Evolutionary conservation across 768 basidiomycete genomes (phyloP).

Genomic region (Lanmaoa pseudosensibilis): DNA sequence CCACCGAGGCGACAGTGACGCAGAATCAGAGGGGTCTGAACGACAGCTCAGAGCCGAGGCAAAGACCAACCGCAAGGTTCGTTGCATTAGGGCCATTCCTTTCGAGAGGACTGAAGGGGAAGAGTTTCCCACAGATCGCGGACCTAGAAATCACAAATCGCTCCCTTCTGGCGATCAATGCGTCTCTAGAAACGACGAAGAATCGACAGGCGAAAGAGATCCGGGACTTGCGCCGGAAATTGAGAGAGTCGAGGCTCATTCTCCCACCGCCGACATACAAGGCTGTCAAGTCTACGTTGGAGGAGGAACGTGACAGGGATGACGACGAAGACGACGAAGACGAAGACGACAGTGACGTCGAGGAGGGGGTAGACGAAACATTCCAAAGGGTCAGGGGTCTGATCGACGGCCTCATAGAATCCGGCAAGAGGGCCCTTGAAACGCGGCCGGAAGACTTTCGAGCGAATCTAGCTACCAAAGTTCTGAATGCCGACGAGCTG

Average conservation of each 20-base stretch:
- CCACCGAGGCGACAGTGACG: constrained; percentile 34
- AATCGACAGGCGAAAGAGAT: constrained; percentile 83
- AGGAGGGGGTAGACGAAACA: constrained; percentile 48
- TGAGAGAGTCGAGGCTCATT: constrained; percentile 79
- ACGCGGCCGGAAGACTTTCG: constrained; percentile 53
- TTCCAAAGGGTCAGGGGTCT: constrained; percentile 66
- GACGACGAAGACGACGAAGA: constrained; percentile 35
- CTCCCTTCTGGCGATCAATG: constrained; percentile 83
- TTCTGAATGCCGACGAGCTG: constrained; percentile 72
- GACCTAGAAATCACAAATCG: constrained; percentile 90
- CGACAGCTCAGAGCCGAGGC: constrained; percentile 67
- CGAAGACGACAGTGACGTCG: constrained; percentile 43
- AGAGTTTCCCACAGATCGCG: constrained; percentile 61
- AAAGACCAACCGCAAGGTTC: constrained; percentile 85
- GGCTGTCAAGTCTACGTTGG: constrained; percentile 51
- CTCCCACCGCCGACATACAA: constrained; percentile 66
- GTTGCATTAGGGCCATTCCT: constrained; percentile 4
- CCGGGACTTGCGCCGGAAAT: constrained; percentile 74
- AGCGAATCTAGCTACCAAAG: constrained; percentile 55
- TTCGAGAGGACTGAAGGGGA: background rate
- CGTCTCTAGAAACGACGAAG: constrained; percentile 77
- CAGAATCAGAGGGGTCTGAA: constrained; percentile 38
- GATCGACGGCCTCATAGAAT: constrained; percentile 59
- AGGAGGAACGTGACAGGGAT: constrained; percentile 45
- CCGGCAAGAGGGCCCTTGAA: constrained; percentile 63